Evolutionary conservation across 2,329 filamentous ascomycete genomes (phyloP), one percentile per base, ranked within the genome.

Genomic region (Byssoonygena ceratinophila): DNA sequence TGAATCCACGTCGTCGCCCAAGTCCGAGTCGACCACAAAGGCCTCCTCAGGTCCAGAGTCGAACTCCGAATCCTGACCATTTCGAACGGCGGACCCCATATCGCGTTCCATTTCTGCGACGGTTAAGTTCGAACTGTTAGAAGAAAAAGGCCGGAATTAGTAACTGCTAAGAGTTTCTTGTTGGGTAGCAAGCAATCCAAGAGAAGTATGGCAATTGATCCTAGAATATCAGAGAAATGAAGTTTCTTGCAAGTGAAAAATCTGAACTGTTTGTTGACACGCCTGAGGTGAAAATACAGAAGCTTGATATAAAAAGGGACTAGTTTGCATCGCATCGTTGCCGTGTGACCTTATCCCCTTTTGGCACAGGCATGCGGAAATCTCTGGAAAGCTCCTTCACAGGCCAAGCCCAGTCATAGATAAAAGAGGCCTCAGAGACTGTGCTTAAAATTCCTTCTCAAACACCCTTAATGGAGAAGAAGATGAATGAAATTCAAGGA

Each of bases 301-400:
- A 31, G 46, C 9, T 23, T 49, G 22, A 22, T 41, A 40, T 40
- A 49, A 31, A 48, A 49, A 20, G 9, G 36, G 36, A 31, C 46
- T 49, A 49, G 46, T 22, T 22, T 22, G 34, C 25, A 49, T 41
- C 46, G 36, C 46, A 49, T 41, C 46, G 23, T 31, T 40, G 46
- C 9, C 11, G 22, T 25, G 39, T n/a, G 39, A 4, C 34, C 46
- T 49, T 39, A 11, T 40, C 36, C 23, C 14, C 8, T 40, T 49
- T 49, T 39, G 36, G 36, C 23, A 23, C 14, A 41, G 4, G 9
- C 12, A 14, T 14, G 14, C 14, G n/a, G 23, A 31, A 29, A 37
- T 14, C 11, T 11, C 32, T 49, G 46, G 46, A 49, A 31, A 49
- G 37, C 36, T 49, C 34, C 46, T 40, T 40, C 36, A 31, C 23